Conservation (phyloP, 1,284 basidiomycete species). For the Golubevia sp. region DNA sequence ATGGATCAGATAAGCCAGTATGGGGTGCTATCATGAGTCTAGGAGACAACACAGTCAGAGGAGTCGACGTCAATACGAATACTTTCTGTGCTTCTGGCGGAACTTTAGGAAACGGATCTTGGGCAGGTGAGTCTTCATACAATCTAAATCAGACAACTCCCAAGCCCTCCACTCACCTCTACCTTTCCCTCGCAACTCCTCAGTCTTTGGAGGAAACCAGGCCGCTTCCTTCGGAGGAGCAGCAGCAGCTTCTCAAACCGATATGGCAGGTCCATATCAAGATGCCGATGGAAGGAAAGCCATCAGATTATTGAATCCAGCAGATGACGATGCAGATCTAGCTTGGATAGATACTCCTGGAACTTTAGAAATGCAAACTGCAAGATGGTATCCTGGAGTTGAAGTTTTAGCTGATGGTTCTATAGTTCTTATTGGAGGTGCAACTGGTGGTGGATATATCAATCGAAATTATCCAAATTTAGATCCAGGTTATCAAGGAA, state of each 20-base stretch:
- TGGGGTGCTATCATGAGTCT: slow-evolving; percentile 52
- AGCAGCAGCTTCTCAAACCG: slow-evolving; percentile 5
- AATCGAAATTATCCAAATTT: slow-evolving; percentile 55
- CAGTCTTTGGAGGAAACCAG: background rate
- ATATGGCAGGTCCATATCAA: slow-evolving; percentile 1
- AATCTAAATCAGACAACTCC: no score
- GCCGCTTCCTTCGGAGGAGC: background rate
- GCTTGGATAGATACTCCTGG: slow-evolving; percentile 39
- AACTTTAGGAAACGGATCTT: background rate
- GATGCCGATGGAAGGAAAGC: background rate
- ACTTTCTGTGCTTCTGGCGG: background rate
- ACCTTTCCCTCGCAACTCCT: no score
- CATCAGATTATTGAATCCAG: background rate
- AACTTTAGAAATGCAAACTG: slow-evolving; percentile 27
- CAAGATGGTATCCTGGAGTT: slow-evolving; percentile 59
- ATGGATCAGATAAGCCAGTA: slow-evolving; percentile 28
- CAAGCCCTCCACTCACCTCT: no score
- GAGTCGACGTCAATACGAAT: slow-evolving; percentile 19
- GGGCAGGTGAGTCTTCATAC: background rate
- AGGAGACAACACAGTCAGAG: slow-evolving; percentile 29
- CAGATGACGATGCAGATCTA: slow-evolving; percentile 4
- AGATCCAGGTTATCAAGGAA: slow-evolving; percentile 35
- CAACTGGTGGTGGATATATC: slow-evolving; percentile 53
- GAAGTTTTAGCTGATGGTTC: slow-evolving; percentile 54
- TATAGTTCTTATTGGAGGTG: slow-evolving; percentile 52